Evolutionary conservation across 495 filamentous ascomycete species (phyloP).

Genomic region (Lophiostoma macrostomum): DNA sequence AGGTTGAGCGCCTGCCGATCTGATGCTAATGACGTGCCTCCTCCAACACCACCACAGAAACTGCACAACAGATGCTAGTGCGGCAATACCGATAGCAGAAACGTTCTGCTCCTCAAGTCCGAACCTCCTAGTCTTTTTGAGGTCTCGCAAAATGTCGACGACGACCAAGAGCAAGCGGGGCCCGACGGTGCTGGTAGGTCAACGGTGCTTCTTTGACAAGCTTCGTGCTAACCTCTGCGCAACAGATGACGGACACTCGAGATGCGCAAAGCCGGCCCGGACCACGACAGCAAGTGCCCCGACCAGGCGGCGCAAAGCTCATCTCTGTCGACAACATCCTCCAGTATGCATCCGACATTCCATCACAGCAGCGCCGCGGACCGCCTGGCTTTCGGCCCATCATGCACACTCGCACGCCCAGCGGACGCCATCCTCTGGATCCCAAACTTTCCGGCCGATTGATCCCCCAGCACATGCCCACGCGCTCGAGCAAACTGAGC

Average conservation of each 20-base stretch:
- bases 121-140: background rate
- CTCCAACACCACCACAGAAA: background rate
- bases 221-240: background rate
- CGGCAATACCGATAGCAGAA: background rate
- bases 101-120: background rate
- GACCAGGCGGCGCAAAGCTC: constrained; percentile 62
- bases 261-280: constrained; percentile 45
- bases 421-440: constrained; percentile 45
- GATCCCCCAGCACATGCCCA: constrained; percentile 61
- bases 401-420: constrained; percentile 43
- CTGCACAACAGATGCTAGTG: background rate
- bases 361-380: constrained; percentile 84
- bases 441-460: constrained; percentile 41
- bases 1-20: background rate
- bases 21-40: background rate
- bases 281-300: constrained; percentile 30
- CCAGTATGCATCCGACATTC: constrained; percentile 90
- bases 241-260: constrained; percentile 59
- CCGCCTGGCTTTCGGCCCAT: constrained; percentile 58
- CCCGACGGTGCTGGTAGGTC: constrained; percentile 54
- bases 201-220: constrained; percentile 1
- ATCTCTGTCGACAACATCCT: constrained; percentile 96
- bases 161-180: constrained; percentile 47
- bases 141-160: constrained; percentile 2
- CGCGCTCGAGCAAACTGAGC: constrained; percentile 84